A percentile compares a stretch with the other conserved stretches of the same genome.
Conservation (phyloP, 129 eudicot species). For the Lonicera japonica region DNA sequence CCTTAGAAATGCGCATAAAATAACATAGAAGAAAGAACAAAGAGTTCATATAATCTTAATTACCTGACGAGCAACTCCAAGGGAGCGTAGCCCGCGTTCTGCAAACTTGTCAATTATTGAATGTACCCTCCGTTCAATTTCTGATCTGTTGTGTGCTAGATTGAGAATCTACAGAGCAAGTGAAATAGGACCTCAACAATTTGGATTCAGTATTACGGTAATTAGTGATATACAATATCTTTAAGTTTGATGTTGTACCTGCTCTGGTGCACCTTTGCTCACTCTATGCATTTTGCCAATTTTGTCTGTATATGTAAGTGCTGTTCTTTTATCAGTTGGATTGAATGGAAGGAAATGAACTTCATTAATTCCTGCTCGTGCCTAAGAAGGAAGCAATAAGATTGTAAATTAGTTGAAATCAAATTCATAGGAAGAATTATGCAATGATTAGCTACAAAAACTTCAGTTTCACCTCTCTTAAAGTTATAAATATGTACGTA, state of each 20-base stretch:
- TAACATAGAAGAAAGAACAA: too few species aligned
- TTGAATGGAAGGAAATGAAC: constrained; percentile 87
- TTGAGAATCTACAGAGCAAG: constrained; percentile 49
- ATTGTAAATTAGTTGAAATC: too few species aligned
- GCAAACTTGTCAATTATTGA: constrained; percentile 74
- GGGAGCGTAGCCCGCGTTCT: constrained; percentile 87
- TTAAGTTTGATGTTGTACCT: constrained; percentile 28
- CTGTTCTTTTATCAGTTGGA: constrained; percentile 91
- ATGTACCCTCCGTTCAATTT: constrained; percentile 55
- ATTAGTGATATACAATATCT: not conserved
- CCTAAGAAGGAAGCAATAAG: constrained; percentile 28
- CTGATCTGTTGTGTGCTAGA: constrained; percentile 70
- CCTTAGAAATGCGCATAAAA: too few species aligned
- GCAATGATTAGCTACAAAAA: not conserved
- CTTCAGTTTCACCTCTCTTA: too few species aligned
- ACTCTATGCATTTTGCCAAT: constrained; percentile 83
- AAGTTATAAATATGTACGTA: too few species aligned
- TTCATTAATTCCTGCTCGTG: constrained; percentile 83
- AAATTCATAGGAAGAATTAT: not conserved
- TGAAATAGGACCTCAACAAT: not conserved
- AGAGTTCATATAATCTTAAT: too few species aligned
- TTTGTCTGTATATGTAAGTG: constrained; percentile 67
- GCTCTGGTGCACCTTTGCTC: constrained; percentile 98
- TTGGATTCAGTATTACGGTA: too few species aligned
- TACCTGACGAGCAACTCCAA: constrained; percentile 86